Base-by-base conservation (phyloP, 169 alveolate genomes). In the Plasmodium falciparum region DNA sequence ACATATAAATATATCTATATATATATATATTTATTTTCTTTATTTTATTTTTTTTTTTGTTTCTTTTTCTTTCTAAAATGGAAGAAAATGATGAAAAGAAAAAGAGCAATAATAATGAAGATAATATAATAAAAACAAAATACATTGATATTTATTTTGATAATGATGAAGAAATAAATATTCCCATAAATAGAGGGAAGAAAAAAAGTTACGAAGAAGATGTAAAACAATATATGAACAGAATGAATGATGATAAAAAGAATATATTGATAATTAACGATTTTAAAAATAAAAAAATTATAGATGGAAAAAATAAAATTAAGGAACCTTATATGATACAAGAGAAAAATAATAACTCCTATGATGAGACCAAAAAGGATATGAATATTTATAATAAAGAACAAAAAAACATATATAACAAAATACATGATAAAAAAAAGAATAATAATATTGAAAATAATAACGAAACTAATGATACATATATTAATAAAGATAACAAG, bases 81-180 rank as follows among this genome's bases (percentile, higher is more conserved):
- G 67, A 59, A 65, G 59, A 29, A 67, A 58, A 78, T 15, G 56
- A 65, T n/a, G 74, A 74, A 39, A 52, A 59, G 20, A 78, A 78
- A n/a, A 20, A 58, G 15, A 45, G 59, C 43, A 65, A 43, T 29
- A 13, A 13, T 56, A 22, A 56, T 12, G 65, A 56, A 56, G 47
- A 39, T 39, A 54, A 17, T 22, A 39, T 20, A 74, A 20, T 50
- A 15, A 43, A 2, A 78, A 78, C 15, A 24, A 78, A 52, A 29
- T 50, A 22, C 39, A 73, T 50, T n/a, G 61, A 66, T 59, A 65
- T 78, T 65, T 39, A 24, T 15, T 63, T 63, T 39, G 89, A 78
- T 9, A 24, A 22, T 49, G 47, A 39, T 39, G 89, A 78, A 50
- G 80, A 78, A 78, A 67, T 66, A 59, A 70, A 66, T 17, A 49